Base-by-base conservation (phyloP, 768 basidiomycete genomes). In the Paxillus ammoniavirescens region DNA sequence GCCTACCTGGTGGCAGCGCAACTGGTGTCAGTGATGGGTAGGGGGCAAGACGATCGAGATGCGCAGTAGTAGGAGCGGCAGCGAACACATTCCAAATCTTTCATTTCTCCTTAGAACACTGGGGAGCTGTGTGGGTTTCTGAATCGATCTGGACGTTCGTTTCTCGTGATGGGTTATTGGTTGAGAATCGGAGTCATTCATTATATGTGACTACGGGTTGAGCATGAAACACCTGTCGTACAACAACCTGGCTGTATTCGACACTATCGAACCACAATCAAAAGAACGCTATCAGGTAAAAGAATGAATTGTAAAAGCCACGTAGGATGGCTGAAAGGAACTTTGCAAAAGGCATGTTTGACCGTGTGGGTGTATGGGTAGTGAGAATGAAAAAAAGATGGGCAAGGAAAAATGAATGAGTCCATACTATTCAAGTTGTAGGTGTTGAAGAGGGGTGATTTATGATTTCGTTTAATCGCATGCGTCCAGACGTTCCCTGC, bases 401-500 rank as follows among this genome's bases (percentile, higher is more conserved):
- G 10, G 44, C 3, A 15, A 21, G 12, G 10, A 46, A 31, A 43
- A 17, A 5, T n/a, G 17, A 47, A 31, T 28, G 10, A 8, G 53
- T 49, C 48, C 48, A 42, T 54, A 49, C 35, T 35, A 14, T 35
- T 2, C 26, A 26, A 26, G 4, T 26, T 26, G 43, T 37, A n/a
- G 33, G 49, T 48, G 41, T 30, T n/a, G 17, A 40, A 40, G 18
- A 23, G 35, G 14, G 35, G 14, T 23, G 42, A 31, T 13, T 12
- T 14, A 10, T 23, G 42, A 31, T 13, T 2, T 35, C 14, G 12
- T 15, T 61, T 49, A 65, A 51, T 55, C 49, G 63, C 65, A 59
- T 65, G 59, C 61, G 55, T 60, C 65, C 60, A 84, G 64, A 31
- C 72, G 65, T 51, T 77, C 70, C 64, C 86, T 76, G 63, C 88